Conservation (phyloP, 768 basidiomycete species). For the Leccinum broughii region DNA sequence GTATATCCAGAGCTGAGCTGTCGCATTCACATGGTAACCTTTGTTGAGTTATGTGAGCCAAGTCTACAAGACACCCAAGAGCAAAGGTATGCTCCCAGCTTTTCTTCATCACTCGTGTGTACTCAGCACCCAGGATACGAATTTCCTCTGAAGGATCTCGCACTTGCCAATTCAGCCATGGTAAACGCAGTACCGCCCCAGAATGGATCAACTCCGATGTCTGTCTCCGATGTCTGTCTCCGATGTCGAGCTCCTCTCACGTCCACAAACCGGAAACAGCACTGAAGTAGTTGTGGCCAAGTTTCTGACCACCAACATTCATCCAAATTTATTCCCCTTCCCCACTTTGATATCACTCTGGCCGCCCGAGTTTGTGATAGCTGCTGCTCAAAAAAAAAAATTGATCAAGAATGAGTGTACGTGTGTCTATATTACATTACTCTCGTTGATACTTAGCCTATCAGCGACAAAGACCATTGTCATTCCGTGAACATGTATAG, state of each 20-base stretch:
- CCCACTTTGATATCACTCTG: too few relatives aligned
- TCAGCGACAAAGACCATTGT: constrained; percentile 50
- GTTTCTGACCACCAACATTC: constrained; percentile 46
- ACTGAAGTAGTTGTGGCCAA: not conserved
- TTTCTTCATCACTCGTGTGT: not conserved
- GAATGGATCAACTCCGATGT: constrained; percentile 98
- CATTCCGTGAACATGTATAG: constrained; percentile 56
- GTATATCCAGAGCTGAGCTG: constrained; percentile 88
- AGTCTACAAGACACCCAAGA: constrained; percentile 73
- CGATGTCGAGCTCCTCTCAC: constrained; percentile 67
- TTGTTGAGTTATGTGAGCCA: constrained; percentile 73
- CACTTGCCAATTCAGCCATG: constrained; percentile 75
- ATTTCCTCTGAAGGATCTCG: constrained; percentile 79
- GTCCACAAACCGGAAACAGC: constrained; percentile 65
- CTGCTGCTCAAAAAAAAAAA: constrained; percentile 64
- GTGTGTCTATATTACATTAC: constrained; percentile 36
- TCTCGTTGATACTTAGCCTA: constrained; percentile 3
- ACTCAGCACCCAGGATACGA: constrained; percentile 55
- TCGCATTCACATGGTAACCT: constrained; percentile 83
- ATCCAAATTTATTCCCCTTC: too few relatives aligned
- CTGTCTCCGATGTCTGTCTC: constrained; percentile 77
- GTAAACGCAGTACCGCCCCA: constrained; percentile 90
- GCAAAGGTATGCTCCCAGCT: constrained; percentile 58
- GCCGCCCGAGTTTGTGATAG: constrained; percentile 51
- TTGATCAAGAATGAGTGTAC: constrained; percentile 58